A percentile compares a stretch with the other conserved stretches of the same genome.
These are phyloP conservation scores for Tuber brumale DNA, from an alignment of 495 filamentous ascomycete genomes.

Conservation along the genomic window DNA sequence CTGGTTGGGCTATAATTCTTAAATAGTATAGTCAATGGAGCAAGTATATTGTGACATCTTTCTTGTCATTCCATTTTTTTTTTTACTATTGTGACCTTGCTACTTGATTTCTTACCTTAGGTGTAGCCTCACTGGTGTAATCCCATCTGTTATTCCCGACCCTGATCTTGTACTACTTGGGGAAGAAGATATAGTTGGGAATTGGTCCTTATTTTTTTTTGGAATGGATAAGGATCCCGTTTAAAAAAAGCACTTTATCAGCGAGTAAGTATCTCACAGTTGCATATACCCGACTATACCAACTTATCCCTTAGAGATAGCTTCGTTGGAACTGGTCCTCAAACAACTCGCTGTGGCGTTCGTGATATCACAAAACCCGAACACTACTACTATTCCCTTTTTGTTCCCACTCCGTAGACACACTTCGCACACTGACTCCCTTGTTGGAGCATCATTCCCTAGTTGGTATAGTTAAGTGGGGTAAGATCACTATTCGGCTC, in stretches of 20 bases:
- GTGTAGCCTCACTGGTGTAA: not conserved
- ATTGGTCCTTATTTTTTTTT: too few species aligned
- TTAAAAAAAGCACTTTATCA: not conserved
- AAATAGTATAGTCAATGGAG: not conserved
- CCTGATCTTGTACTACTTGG: not conserved
- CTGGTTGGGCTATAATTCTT: not conserved
- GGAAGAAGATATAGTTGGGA: not conserved
- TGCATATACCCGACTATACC: not conserved
- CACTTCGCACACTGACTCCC: too few species aligned
- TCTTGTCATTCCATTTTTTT: not conserved
- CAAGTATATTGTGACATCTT: not conserved
- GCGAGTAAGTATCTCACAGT: not conserved
- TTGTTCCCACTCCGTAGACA: too few species aligned
- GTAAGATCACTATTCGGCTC: not conserved
- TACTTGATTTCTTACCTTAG: not conserved
- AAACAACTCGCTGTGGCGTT: not conserved
- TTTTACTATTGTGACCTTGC: not conserved
- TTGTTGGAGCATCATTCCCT: too few species aligned
- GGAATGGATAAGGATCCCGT: not conserved
- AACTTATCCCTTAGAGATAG: too few species aligned
- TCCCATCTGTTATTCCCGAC: not conserved
- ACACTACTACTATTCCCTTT: not conserved
- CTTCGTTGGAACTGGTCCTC: not conserved
- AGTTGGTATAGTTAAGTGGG: not conserved
- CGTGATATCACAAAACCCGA: not conserved